phyloP scores from a whole-genome alignment of 2,329 filamentous ascomycete species.

The Xylariaceae sp. region DNA sequence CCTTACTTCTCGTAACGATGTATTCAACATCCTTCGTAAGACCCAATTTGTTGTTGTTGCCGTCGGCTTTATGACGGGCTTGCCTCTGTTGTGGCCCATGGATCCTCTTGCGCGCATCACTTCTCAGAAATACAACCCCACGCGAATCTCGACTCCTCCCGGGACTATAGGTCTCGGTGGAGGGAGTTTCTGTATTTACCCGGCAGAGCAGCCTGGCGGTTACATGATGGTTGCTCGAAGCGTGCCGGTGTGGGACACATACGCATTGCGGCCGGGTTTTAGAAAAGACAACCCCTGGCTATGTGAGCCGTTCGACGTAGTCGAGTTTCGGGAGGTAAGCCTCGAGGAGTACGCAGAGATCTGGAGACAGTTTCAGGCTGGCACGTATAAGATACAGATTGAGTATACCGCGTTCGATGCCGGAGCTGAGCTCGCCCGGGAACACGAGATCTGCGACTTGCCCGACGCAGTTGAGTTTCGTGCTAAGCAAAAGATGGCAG shows the following conservation, averaged over 20 bases:
- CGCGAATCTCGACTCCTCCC: constrained; percentile 39
- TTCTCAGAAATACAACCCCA: constrained; percentile 40
- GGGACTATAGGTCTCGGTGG: constrained; percentile 44
- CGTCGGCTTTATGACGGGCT: constrained; percentile 43
- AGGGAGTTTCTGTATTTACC: constrained; percentile 41
- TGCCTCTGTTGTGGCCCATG: constrained; percentile 38
- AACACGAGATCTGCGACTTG: constrained; percentile 23
- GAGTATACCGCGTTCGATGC: constrained; percentile 35
- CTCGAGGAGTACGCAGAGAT: constrained; percentile 37
- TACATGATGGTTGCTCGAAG: constrained; percentile 42
- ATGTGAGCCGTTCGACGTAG: constrained; percentile 40
- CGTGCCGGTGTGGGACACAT: constrained; percentile 40
- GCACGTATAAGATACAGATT: constrained; percentile 38
- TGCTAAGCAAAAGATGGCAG: constrained; percentile 22
- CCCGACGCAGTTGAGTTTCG: constrained; percentile 26
- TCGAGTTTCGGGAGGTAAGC: constrained; percentile 40
- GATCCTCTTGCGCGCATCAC: constrained; percentile 29
- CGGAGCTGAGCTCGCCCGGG: constrained; percentile 30
- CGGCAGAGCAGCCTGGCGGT: constrained; percentile 43
- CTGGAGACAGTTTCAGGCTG: constrained; percentile 34
- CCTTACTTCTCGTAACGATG: constrained; percentile 35
- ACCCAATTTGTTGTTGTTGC: constrained; percentile 38
- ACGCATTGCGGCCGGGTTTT: constrained; percentile 37
- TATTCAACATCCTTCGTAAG: constrained; percentile 39
- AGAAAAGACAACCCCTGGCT: constrained; percentile 39